Evolutionary conservation across 83 land plant genomes (phyloP).

Genomic region (Picea abies): DNA sequence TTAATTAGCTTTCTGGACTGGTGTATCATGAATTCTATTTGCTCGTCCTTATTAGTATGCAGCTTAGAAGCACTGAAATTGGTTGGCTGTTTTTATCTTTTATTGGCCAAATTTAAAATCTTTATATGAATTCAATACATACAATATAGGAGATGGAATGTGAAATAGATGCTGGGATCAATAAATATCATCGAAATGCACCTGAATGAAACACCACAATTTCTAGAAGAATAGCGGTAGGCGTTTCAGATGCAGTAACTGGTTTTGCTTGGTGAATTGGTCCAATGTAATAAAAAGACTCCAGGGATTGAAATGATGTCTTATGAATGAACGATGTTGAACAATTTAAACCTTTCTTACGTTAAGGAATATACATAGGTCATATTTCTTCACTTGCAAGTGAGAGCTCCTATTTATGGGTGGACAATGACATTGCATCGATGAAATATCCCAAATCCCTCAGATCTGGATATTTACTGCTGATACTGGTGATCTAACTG

Average conservation of each 20-base stretch:
- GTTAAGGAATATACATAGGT: background rate
- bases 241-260: too few relatives aligned
- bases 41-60: background rate
- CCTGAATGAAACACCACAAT: background rate
- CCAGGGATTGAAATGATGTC: background rate
- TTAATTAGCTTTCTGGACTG: background rate
- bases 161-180: background rate
- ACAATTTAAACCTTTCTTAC: background rate
- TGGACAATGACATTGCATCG: background rate
- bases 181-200: background rate
- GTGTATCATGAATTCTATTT: background rate
- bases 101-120: background rate
- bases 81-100: background rate
- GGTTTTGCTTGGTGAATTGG: background rate
- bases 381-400: background rate
- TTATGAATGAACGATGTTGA: background rate
- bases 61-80: background rate
- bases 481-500: too few relatives aligned
- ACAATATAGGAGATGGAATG: background rate
- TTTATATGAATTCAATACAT: background rate
- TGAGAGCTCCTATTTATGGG: background rate
- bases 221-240: background rate
- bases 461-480: too few relatives aligned
- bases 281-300: background rate
- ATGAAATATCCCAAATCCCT: too few relatives aligned